phyloP scores from a whole-genome alignment of 2,329 filamentous ascomycete species.

The Bipolaris sorokiniana region DNA sequence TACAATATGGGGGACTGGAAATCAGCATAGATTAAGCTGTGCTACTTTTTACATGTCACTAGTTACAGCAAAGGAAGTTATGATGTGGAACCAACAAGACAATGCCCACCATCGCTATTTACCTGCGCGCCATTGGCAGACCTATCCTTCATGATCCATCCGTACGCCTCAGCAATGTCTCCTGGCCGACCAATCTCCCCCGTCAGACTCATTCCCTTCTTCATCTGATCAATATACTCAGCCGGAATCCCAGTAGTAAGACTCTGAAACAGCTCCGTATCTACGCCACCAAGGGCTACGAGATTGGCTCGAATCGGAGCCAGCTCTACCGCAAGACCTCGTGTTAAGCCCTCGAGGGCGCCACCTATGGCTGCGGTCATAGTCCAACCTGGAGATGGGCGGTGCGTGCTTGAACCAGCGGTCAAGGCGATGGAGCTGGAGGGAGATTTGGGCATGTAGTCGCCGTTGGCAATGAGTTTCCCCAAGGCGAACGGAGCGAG shows the following conservation, averaged over 20 bases:
- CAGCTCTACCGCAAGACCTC: slow-evolving; percentile 52
- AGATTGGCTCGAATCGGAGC: slow-evolving; percentile 53
- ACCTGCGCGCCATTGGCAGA: slow-evolving; percentile 49
- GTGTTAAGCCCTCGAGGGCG: slow-evolving; percentile 42
- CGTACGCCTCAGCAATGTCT: slow-evolving; percentile 55
- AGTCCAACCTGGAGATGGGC: slow-evolving; percentile 46
- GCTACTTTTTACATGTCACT: too few species aligned
- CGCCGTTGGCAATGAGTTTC: slow-evolving; percentile 45
- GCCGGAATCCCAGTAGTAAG: slow-evolving; percentile 25
- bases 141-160: slow-evolving; percentile 53
- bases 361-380: slow-evolving; percentile 34
- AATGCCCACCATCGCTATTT: slow-evolving; percentile 47
- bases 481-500: slow-evolving; percentile 48
- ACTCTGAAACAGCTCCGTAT: slow-evolving; percentile 50
- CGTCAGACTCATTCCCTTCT: slow-evolving; percentile 28
- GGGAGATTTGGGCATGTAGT: slow-evolving; percentile 41
- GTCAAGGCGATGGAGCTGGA: slow-evolving; percentile 52
- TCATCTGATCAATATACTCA: slow-evolving; percentile 24
- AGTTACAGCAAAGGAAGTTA: neutral
- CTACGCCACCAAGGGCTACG: slow-evolving; percentile 51
- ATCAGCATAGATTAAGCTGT: neutral
- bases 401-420: slow-evolving; percentile 44
- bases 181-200: slow-evolving; percentile 32
- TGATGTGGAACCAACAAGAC: slow-evolving; percentile 24
- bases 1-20: slow-evolving; percentile 17